phyloP scores from a whole-genome alignment of 2,329 filamentous ascomycete genomes.

The Aspergillus brunneoviolaceus region DNA sequence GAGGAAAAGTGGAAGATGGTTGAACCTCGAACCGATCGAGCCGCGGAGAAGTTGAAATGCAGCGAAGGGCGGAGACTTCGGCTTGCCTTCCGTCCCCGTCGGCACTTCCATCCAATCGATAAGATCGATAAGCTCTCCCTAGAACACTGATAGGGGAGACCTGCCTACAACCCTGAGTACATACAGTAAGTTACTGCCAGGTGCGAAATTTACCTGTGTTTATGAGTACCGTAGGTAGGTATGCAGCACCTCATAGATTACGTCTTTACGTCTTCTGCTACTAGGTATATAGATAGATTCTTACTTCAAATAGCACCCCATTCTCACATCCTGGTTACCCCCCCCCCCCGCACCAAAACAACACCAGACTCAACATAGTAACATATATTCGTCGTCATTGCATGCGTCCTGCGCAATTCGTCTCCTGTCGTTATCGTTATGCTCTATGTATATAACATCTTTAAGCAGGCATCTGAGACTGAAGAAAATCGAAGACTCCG shows the following conservation, averaged over 20 bases:
- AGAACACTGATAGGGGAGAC: background rate
- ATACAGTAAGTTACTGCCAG: too few relatives aligned
- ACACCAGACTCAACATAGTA: too few relatives aligned
- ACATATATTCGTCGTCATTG: background rate
- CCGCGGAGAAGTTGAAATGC: background rate
- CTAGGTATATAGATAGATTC: too few relatives aligned
- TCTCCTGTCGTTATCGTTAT: background rate
- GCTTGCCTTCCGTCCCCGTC: conserved; percentile 8
- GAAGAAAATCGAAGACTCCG: conserved; percentile 44
- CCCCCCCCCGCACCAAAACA: too few relatives aligned
- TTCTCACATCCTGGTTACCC: too few relatives aligned
- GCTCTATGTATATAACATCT: conserved; percentile 6
- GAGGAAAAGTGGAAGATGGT: too few relatives aligned
- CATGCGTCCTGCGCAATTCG: background rate
- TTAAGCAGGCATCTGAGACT: conserved; percentile 44
- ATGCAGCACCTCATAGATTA: background rate
- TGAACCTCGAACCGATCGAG: background rate
- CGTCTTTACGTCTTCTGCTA: too few relatives aligned
- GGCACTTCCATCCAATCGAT: conserved; percentile 10
- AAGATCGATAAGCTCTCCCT: conserved; percentile 7
- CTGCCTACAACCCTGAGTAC: background rate
- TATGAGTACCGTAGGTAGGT: background rate
- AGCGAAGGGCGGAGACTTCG: background rate
- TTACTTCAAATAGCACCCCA: too few relatives aligned
- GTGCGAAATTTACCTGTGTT: background rate